Percentiles rank a stretch among this genome's conserved stretches.
phyloP scores from a whole-genome alignment of 257 asterid genomes.

The Nicotiana sylvestris region DNA sequence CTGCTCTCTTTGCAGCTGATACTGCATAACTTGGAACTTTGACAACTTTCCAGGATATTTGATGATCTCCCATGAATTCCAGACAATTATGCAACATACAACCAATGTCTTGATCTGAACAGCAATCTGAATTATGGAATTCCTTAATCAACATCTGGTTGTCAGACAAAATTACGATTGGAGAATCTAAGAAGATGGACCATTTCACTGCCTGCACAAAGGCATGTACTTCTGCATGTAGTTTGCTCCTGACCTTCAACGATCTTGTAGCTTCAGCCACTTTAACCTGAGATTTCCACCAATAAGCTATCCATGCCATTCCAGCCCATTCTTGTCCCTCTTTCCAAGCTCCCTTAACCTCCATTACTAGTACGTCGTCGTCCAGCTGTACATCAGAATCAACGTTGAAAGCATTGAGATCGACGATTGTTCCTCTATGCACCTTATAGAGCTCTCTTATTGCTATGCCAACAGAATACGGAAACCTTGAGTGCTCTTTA shows the following conservation, averaged over 20 bases:
- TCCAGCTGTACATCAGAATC: background rate
- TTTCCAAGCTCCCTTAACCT: background rate
- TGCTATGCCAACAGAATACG: background rate
- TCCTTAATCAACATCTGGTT: background rate
- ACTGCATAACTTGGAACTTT: background rate
- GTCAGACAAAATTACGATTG: background rate
- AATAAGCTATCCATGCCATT: background rate
- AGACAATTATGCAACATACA: background rate
- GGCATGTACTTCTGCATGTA: background rate
- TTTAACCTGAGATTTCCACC: background rate
- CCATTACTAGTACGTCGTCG: background rate
- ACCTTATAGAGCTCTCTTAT: background rate
- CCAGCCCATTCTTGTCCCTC: background rate
- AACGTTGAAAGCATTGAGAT: background rate
- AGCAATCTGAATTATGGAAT: background rate
- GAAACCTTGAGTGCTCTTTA: background rate
- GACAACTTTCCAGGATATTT: background rate
- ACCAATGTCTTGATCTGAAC: background rate
- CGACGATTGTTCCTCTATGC: background rate
- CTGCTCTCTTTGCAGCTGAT: background rate
- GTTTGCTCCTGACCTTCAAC: background rate
- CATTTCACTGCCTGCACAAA: background rate
- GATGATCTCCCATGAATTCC: background rate
- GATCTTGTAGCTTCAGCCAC: background rate
- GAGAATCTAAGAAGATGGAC: fast-evolving